Evolutionary conservation across 1,284 basidiomycete genomes (phyloP), one percentile per base, ranked within the genome.

Genomic region (Ceratobasidium sp.): DNA sequence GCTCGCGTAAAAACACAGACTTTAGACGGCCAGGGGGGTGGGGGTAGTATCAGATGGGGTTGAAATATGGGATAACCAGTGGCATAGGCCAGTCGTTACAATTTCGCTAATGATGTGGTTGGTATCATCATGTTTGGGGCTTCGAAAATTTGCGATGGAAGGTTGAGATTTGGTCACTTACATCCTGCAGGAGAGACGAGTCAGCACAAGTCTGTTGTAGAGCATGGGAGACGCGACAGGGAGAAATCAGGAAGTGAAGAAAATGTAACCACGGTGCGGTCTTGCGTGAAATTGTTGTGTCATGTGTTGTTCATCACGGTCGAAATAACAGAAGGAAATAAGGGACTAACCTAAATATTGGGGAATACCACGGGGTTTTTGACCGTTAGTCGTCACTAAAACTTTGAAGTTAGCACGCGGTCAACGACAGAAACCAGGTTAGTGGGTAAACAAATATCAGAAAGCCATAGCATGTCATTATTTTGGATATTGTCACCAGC

Each of bases 401-500:
- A 39, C 11, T 14, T 24, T 7, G 24, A 27, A 7, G 39, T 62
- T 24, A 62, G 59, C 13, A 24, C 13, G 7, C 3, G 43, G 14
- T 46, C 73, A 75, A 76, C 68, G 78, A 78, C 81, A 79, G 78
- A 80, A 69, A 49, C 13, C 69, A 72, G 37, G 41, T 34, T 29
- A 59, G 41, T 48, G 78, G 74, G 62, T 69, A 78, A 69, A 49
- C 77, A 76, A 75, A 80, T 77, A 76, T 85, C 84, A 85, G 84
- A 83, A 86, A 86, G 83, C 81, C 80, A 74, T 58, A 74, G 76
- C 76, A 77, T 77, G 76, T 71, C 66, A 71, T 71, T 71, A 34
- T 76, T 68, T 65, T 66, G 71, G 58, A 68, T 73, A 61, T 69
- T 68, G 53, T 74, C 74, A 74, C 72, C 71, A 74, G 27, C 49